phyloP scores from a whole-genome alignment of 768 basidiomycete species.

The Kwoniella bestiolae region DNA sequence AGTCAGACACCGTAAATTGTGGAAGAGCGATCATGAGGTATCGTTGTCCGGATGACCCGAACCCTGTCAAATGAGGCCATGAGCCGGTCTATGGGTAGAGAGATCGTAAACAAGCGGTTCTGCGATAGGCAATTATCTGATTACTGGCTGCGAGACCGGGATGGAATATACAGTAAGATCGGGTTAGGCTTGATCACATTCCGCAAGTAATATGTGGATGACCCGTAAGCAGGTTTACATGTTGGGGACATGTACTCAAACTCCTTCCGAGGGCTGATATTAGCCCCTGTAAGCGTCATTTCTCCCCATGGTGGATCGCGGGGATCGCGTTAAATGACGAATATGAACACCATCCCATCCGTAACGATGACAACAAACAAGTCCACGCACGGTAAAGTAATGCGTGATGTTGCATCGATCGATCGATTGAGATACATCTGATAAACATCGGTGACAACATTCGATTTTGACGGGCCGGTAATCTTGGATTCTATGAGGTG shows the following conservation, averaged over 20 bases:
- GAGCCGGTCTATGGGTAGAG: background rate
- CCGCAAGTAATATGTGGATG: too few species aligned
- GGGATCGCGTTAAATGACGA: slow-evolving; percentile 3
- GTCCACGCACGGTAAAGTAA: background rate
- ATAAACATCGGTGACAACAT: slow-evolving; percentile 3
- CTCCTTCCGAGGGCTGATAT: background rate
- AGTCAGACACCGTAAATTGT: background rate
- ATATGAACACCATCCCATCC: background rate
- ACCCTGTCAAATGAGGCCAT: background rate
- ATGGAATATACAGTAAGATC: too few species aligned
- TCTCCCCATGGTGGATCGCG: background rate
- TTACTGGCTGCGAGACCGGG: background rate
- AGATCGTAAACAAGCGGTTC: background rate
- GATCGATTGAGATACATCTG: slow-evolving; percentile 5
- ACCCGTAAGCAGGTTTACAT: too few species aligned
- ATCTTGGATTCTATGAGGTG: too few species aligned
- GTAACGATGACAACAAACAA: background rate
- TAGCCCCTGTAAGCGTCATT: background rate
- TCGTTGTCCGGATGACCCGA: slow-evolving; percentile 2
- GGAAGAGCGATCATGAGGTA: background rate
- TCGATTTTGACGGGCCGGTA: background rate
- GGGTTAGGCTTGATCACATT: background rate
- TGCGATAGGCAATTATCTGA: background rate
- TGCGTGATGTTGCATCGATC: background rate
- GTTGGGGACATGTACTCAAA: too few species aligned